phyloP scores from a whole-genome alignment of 805 yeast genomes.

The Candida broadrunensis region DNA sequence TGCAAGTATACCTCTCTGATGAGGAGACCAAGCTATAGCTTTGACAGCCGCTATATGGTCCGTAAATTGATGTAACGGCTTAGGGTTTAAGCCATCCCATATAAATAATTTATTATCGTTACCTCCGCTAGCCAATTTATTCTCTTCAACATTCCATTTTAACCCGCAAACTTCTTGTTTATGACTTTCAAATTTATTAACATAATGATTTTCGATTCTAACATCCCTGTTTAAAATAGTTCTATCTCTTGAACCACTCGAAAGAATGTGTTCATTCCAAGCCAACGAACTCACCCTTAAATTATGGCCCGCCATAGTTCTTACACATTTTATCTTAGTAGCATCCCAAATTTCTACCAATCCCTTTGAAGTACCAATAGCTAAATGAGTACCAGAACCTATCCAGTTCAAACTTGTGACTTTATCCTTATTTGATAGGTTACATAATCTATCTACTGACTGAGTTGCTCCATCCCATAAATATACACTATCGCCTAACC shows the following conservation, averaged over 20 bases:
- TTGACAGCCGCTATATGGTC: conserved; percentile 96
- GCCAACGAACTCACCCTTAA: conserved; percentile 83
- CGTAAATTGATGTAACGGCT: conserved; percentile 68
- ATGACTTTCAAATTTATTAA: conserved; percentile 69
- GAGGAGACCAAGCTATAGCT: conserved; percentile 97
- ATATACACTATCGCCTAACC: conserved; percentile 83
- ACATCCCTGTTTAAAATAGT: conserved; percentile 89
- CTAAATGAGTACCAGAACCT: conserved; percentile 90
- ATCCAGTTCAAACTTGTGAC: conserved; percentile 91
- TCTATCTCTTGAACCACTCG: conserved; percentile 86
- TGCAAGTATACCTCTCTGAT: conserved; percentile 88
- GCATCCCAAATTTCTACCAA: conserved; percentile 95
- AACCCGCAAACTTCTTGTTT: conserved; percentile 96
- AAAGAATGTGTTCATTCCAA: conserved; percentile 89
- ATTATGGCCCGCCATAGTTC: conserved; percentile 91
- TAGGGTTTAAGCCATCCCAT: conserved; percentile 76
- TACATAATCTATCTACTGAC: conserved; percentile 76
- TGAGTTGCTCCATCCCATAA: conserved; percentile 89
- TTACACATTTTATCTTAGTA: conserved; percentile 69
- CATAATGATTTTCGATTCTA: conserved; percentile 77
- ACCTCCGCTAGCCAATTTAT: conserved; percentile 92
- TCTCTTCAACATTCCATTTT: conserved; percentile 88
- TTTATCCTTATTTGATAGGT: conserved; percentile 57
- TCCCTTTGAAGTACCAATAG: conserved; percentile 87
- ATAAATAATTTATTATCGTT: conserved; percentile 85